Base-by-base conservation (phyloP, 1,284 basidiomycete species). In the Heterobasidion irregulare region DNA sequence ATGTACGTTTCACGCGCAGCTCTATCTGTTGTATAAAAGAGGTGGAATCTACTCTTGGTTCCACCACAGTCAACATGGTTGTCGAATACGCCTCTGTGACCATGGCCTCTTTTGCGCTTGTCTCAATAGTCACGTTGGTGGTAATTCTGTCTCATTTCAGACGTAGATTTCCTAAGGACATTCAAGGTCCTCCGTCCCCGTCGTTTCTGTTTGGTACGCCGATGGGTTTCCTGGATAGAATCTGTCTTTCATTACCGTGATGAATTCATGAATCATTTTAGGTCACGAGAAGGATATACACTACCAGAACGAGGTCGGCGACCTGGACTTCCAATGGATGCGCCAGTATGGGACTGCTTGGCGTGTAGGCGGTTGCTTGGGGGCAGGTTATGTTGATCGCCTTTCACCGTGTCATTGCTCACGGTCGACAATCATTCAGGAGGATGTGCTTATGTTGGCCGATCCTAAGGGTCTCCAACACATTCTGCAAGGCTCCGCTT, bases 221-320 rank as follows among this genome's bases (percentile, higher is more conserved):
- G 38, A 16, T 7, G 47, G 9, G 13, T 15, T 18, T 9, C 8
- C 19, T 12, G 8, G 8, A 7, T n/a, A 16, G 10, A 6, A 47
- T 1, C 46, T 7, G 10, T 6, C 18, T 6, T 18, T 8, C 2
- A 32, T 38, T 19, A 19, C 9, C 10, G 13, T 15, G 9, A 6
- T 19, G 16, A 15, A 7, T 41, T 45, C 15, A 43, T 18, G 32
- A 18, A 26, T 35, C 6, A 26, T 35, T 26, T 4, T n/a, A 64
- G 63, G 63, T 34, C 63, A 60, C 33, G 53, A 58, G 18, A 46
- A 50, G 19, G 58, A 61, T 38, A 18, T 64, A 43, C 54, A 56
- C 45, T 56, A 61, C 15, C 58, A 62, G 47, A 55, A 56, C 10
- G 58, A 61, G 32, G 61, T 60, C 13, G 63, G 61, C 36, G 62